Evolutionary conservation across 2,329 filamentous ascomycete genomes (phyloP).

Genomic region (Verticillium longisporum): DNA sequence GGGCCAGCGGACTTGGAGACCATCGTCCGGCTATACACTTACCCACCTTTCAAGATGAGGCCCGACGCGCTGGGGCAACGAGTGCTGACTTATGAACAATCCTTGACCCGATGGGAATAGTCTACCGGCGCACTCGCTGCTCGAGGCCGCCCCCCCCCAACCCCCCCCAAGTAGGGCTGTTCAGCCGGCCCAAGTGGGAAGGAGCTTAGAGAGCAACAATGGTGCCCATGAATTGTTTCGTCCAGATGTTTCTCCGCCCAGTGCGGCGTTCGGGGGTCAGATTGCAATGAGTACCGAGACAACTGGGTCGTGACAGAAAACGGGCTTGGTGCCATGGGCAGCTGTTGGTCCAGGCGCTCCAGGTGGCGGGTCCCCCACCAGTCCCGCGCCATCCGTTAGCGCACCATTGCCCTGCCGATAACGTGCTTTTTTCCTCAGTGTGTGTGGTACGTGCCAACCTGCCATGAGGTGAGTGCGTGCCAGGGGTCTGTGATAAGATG

Average conservation of each 20-base stretch:
- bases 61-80: too few species aligned
- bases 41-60: too few species aligned
- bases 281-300: not conserved
- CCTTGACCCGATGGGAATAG: too few species aligned
- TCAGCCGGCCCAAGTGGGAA: not conserved
- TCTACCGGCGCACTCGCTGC: too few species aligned
- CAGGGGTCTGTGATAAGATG: not conserved
- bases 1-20: too few species aligned
- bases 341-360: not conserved
- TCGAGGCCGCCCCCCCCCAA: too few species aligned
- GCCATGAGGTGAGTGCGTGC: not conserved
- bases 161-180: not conserved
- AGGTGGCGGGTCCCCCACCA: not conserved
- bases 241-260: not conserved
- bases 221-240: not conserved
- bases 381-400: not conserved
- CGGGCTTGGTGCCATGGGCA: not conserved
- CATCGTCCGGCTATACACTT: too few species aligned
- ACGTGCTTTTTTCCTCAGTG: not conserved
- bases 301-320: not conserved
- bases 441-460: not conserved
- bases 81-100: too few species aligned
- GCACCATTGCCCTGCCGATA: not conserved
- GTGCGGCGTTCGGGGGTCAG: not conserved
- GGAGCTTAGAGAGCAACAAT: not conserved